A percentile compares a stretch with the other conserved stretches of the same genome.
These are phyloP conservation scores for Pichia sp. DNA, from an alignment of 1,139 yeast genomes.

Conservation along the genomic window DNA sequence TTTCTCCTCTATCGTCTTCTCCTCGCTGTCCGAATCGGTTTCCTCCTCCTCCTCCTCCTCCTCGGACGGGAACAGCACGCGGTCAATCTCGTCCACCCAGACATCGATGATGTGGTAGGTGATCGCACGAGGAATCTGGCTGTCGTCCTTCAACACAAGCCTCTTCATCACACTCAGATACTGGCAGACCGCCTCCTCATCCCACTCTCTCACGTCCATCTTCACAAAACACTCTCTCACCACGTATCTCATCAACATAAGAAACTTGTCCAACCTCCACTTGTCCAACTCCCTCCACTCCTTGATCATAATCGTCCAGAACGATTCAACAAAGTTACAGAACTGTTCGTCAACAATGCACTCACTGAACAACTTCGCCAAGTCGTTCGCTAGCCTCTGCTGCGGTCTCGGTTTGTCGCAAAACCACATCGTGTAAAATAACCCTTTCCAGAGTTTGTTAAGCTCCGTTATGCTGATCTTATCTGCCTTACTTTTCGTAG, in stretches of 20 bases:
- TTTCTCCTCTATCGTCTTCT: constrained; percentile 7
- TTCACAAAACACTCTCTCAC: constrained; percentile 61
- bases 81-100: constrained; percentile 77
- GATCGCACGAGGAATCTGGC: constrained; percentile 65
- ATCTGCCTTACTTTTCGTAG: constrained; percentile 28
- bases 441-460: constrained; percentile 89
- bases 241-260: constrained; percentile 73
- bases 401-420: constrained; percentile 92
- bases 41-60: constrained; percentile 34
- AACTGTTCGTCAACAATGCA: constrained; percentile 41
- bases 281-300: constrained; percentile 88
- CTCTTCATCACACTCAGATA: constrained; percentile 44
- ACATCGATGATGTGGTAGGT: constrained; percentile 85
- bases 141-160: constrained; percentile 49
- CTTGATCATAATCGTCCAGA: constrained; percentile 72
- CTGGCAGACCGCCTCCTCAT: constrained; percentile 40
- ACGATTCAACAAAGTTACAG: constrained; percentile 60
- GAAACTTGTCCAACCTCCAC: constrained; percentile 83
- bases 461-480: constrained; percentile 43
- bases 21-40: constrained; percentile 34
- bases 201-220: constrained; percentile 56
- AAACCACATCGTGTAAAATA: constrained; percentile 93
- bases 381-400: constrained; percentile 69
- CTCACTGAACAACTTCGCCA: constrained; percentile 57
- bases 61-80: constrained; percentile 46